phyloP scores from a whole-genome alignment of 352 stramenopile species.

The Pythium pyrilobum region DNA sequence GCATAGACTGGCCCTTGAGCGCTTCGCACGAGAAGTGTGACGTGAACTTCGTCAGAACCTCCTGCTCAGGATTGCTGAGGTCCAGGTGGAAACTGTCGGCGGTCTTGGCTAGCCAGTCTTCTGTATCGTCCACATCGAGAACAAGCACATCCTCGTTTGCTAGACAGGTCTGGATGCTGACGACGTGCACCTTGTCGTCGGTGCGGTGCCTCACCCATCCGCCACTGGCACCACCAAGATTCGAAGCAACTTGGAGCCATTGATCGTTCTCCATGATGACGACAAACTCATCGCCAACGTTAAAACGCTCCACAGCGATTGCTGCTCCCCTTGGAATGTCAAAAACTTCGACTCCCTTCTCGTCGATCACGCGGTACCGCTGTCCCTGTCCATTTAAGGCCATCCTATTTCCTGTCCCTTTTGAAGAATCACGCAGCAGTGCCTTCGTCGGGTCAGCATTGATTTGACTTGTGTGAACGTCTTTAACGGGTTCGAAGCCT shows the following conservation, averaged over 20 bases:
- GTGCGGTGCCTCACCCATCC: conserved; percentile 47
- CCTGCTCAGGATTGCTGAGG: conserved; percentile 50
- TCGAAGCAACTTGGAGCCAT: background rate
- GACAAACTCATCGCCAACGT: background rate
- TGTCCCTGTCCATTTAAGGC: background rate
- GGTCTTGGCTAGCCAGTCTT: conserved; percentile 23
- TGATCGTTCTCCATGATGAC: background rate
- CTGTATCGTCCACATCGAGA: conserved; percentile 49
- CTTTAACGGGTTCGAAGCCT: conserved; percentile 47
- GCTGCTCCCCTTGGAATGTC: background rate
- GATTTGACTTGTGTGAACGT: conserved; percentile 11
- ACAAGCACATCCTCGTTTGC: conserved; percentile 55
- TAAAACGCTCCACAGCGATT: background rate
- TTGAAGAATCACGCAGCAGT: background rate
- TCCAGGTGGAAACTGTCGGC: conserved; percentile 43
- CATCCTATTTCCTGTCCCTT: background rate
- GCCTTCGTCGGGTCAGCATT: conserved; percentile 1
- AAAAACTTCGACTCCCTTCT: background rate
- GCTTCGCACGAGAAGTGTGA: conserved; percentile 63
- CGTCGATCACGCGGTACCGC: conserved; percentile 3
- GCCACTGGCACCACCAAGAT: background rate
- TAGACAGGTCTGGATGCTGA: conserved; percentile 4
- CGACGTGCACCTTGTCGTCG: conserved; percentile 32
- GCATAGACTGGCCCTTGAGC: conserved; percentile 51
- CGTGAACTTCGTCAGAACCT: conserved; percentile 45